These are phyloP conservation scores for Aureobasidium zeae DNA, from an alignment of 2,329 filamentous ascomycete genomes.

Conservation along the genomic window DNA sequence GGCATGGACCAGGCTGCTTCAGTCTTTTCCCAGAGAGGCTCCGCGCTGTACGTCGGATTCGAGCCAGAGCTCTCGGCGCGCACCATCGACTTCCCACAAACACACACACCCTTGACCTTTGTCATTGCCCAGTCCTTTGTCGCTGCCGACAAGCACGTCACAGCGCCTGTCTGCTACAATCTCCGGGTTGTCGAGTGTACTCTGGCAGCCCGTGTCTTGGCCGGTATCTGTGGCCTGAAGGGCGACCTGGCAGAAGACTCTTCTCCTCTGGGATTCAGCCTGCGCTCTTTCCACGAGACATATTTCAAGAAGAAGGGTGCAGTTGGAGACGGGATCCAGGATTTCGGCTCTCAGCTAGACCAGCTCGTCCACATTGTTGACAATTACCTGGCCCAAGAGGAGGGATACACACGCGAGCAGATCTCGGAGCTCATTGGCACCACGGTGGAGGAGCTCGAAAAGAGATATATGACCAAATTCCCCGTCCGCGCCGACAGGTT, in stretches of 20 bases:
- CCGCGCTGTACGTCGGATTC: constrained; percentile 85
- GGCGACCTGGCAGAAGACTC: constrained; percentile 61
- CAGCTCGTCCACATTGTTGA: constrained; percentile 61
- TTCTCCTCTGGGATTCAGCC: constrained; percentile 70
- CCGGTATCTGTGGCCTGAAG: constrained; percentile 51
- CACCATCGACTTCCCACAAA: constrained; percentile 72
- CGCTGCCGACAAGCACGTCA: constrained; percentile 87
- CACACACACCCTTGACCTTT: constrained; percentile 76
- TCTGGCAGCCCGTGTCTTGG: constrained; percentile 63
- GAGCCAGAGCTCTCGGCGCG: constrained; percentile 65
- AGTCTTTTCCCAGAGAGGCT: constrained; percentile 79
- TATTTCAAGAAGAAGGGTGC: constrained; percentile 55
- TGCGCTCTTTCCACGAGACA: constrained; percentile 78
- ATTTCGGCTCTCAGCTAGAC: constrained; percentile 54
- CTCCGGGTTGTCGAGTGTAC: constrained; percentile 92
- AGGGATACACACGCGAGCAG: constrained; percentile 83
- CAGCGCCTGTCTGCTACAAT: constrained; percentile 91
- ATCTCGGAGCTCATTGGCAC: constrained; percentile 64
- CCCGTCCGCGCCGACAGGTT: constrained; percentile 81
- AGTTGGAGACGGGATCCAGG: constrained; percentile 40
- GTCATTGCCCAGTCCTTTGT: constrained; percentile 93
- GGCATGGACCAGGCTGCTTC: constrained; percentile 98
- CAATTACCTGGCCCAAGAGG: constrained; percentile 62
- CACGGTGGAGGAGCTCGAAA: constrained; percentile 60
- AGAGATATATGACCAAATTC: constrained; percentile 76